Evolutionary conservation across 805 yeast genomes (phyloP), one percentile per base, ranked within the genome.

Genomic region (Ogataea paraovalis): DNA sequence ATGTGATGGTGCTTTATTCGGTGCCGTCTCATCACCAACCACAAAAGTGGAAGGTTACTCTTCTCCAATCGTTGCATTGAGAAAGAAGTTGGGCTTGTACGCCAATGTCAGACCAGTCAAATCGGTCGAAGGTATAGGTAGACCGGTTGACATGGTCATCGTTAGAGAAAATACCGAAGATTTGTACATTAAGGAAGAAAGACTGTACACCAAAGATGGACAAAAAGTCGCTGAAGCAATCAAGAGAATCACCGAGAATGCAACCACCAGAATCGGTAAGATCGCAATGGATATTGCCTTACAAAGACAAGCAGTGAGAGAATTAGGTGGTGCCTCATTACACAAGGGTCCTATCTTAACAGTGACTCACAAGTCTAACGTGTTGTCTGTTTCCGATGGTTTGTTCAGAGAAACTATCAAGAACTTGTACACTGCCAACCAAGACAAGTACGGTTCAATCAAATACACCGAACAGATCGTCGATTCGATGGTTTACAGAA

Each of bases 81-180:
- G 99, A 75, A 94, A 92, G 80, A 87, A 87, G 70, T 65, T 94
- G 70, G 97, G 96, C 8, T 75, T 94, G 45, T 94, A 87, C 67
- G 99, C 99, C 59, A 94, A 94, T 60, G 97, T 94, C 44, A 86
- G 99, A 68, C 99, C 99, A 3, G 98, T 94, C 58, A 94, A 94
- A 72, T 84, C 94, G 44, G 97, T 91, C 36, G 83, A 79, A 37
- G 92, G 91, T 45, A 75, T 81, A 46, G 91, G 88, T 56, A 82
- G 89, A 70, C 91, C 95, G 33, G 96, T 91, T 43, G 99, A 94
- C 68, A 84, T 94, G 89, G 96, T 94, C 27, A 94, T 94, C 68
- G 99, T 94, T 34, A 87, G 99, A 68, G 99, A 94, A 73, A 94
- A 94, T 78, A 94, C 99, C 52, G 99, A 94, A 74, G 99, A 94